Evolutionary conservation across 2,329 filamentous ascomycete species (phyloP).

Genomic region (Whalleya microplaca): DNA sequence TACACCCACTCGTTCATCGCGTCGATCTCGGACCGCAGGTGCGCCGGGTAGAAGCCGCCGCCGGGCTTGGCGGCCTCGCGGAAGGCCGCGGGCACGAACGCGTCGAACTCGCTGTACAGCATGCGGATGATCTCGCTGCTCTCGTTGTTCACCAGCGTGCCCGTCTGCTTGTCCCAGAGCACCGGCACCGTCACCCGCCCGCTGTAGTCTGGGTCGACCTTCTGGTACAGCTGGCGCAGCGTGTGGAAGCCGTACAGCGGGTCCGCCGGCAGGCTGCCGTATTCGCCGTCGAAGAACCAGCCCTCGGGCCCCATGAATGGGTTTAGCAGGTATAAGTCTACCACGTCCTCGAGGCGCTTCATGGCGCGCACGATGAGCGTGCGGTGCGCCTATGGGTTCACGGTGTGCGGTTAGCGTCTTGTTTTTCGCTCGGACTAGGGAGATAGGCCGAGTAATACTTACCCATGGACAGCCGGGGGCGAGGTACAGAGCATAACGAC

Average conservation of each 20-base stretch:
- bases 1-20: conserved; percentile 71
- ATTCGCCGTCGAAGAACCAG: conserved; percentile 55
- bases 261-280: conserved; percentile 56
- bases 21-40: conserved; percentile 62
- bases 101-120: conserved; percentile 76
- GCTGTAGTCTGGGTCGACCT: conserved; percentile 66
- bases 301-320: conserved; percentile 64
- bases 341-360: conserved; percentile 73
- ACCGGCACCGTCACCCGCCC: conserved; percentile 77
- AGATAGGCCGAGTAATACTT: background rate
- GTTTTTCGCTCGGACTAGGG: background rate
- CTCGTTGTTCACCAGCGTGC: conserved; percentile 81
- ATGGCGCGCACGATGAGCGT: conserved; percentile 73
- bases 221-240: conserved; percentile 72
- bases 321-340: conserved; percentile 70
- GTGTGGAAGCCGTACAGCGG: conserved; percentile 68
- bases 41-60: conserved; percentile 60
- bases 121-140: conserved; percentile 83
- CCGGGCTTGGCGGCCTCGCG: conserved; percentile 54
- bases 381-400: conserved; percentile 61
- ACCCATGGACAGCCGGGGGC: conserved; percentile 68
- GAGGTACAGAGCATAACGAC: conserved; percentile 65
- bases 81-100: conserved; percentile 54
- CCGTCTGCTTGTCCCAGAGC: conserved; percentile 69
- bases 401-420: conserved; percentile 1